Evolutionary conservation across 2,329 filamentous ascomycete species (phyloP), one percentile per base, ranked within the genome.

Genomic region (Bimuria novae-zelandiae): DNA sequence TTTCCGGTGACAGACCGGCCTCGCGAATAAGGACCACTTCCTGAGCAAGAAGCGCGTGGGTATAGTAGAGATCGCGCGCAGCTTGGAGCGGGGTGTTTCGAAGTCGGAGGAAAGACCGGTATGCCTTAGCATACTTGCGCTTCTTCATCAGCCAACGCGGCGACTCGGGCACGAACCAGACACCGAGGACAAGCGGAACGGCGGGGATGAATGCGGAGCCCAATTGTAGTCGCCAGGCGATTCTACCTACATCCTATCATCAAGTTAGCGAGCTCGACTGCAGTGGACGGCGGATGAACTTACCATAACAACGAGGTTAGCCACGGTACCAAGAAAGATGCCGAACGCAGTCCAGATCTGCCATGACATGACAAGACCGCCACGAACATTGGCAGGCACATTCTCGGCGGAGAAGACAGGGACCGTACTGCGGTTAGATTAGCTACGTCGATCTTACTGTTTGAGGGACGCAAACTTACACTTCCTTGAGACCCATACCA

Each of bases 371-470:
- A 77, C 77, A 0, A 80, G 61, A 11, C 74, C 77, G 19, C 80
- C 80, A 50, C 79, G 75, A 30, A 82, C 79, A 3, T 69, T 75
- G 1, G 79, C 76, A 0, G 79, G 79, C 0, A 76, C 71, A 45
- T 75, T 76, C 58, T 81, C 79, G 1, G 78, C 77, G 0, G 76
- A 75, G 55, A 79, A 80, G 3, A 70, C 65, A 16, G 77, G 77
- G 0, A 78, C 76, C 1, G 77, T 79, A 5, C 41, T 43, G n/a
- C 19, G 4, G n/a, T 30, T 8, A 4, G 3, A 32, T 43, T 14
- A 43, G 25, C 17, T 7, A 19, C 16, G 6, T 17, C n/a, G 17
- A 17, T 12, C 6, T 32, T 30, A 8, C 2, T 6, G 16, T 17
- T 0, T 19, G 3, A 5, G 22, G 25, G 11, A 6, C 21, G 7